Conservation (phyloP, 306 rosid genomes). For the Glycine tomentella region DNA sequence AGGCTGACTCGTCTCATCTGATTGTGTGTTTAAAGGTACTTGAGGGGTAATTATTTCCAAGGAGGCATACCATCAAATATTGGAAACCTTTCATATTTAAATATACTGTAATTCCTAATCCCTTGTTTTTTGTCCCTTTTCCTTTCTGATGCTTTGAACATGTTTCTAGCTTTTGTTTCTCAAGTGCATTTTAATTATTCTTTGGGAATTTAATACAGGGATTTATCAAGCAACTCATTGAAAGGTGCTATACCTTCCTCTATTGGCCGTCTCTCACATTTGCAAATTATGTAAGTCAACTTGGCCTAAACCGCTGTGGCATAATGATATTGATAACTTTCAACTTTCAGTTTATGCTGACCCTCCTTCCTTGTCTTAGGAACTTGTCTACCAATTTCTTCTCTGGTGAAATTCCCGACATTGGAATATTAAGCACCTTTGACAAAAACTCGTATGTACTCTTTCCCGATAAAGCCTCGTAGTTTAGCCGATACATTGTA, state of each 20-base stretch:
- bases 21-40: constrained; percentile 64
- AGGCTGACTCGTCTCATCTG: constrained; percentile 7
- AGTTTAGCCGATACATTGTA: neutral
- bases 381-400: constrained; percentile 93
- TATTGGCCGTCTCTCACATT: constrained; percentile 77
- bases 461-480: neutral
- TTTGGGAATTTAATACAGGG: constrained; percentile 59
- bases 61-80: constrained; percentile 89
- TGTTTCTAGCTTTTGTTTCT: constrained; percentile 8
- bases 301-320: constrained; percentile 20
- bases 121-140: constrained; percentile 1
- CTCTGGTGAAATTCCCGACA: constrained; percentile 92
- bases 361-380: constrained; percentile 60
- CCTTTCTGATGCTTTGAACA: constrained; percentile 22
- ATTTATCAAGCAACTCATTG: constrained; percentile 83
- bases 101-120: constrained; percentile 71
- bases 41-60: constrained; percentile 93
- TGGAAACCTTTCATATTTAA: constrained; percentile 88
- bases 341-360: constrained; percentile 12
- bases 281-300: constrained; percentile 74
- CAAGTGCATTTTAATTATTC: neutral
- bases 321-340: constrained; percentile 1
- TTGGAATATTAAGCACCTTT: constrained; percentile 90
- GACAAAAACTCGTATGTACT: constrained; percentile 75
- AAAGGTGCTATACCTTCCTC: constrained; percentile 97